These are phyloP conservation scores for Panellus pusillus DNA, from an alignment of 768 basidiomycete genomes.

Conservation along the genomic window DNA sequence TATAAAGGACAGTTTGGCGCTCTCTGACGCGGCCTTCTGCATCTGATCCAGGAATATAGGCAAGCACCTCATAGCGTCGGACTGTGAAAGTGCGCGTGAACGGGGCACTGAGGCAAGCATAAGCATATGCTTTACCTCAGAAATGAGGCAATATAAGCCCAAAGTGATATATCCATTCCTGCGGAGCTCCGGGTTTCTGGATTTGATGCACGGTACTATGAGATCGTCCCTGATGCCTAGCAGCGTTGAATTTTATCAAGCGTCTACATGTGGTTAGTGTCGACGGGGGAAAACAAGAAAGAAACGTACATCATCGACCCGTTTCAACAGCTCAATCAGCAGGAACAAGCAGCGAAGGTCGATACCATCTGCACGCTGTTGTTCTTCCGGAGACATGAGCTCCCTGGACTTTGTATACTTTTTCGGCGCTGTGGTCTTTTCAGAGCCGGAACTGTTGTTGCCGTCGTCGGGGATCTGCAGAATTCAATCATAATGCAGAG, in stretches of 20 bases:
- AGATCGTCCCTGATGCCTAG: conserved; percentile 75
- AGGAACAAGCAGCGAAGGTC: conserved; percentile 76
- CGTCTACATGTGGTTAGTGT: conserved; percentile 38
- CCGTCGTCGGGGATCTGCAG: conserved; percentile 18
- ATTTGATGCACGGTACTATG: conserved; percentile 82
- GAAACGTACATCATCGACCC: conserved; percentile 73
- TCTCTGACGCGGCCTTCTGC: conserved; percentile 49
- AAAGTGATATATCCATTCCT: conserved; percentile 69
- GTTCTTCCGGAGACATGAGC: conserved; percentile 61
- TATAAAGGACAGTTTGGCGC: conserved; percentile 68
- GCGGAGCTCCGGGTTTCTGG: conserved; percentile 66
- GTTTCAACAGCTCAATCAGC: conserved; percentile 82
- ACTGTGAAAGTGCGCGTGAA: neutral
- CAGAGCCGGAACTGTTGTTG: conserved; percentile 27
- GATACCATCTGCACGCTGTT: conserved; percentile 54
- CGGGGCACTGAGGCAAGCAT: conserved; percentile 34
- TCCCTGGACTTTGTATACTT: conserved; percentile 32
- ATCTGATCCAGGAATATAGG: conserved; percentile 5
- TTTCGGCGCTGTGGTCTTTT: conserved; percentile 27
- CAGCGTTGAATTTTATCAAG: conserved; percentile 70
- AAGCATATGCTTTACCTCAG: conserved; percentile 41
- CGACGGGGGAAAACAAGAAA: neutral
- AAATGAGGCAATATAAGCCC: conserved; percentile 76
- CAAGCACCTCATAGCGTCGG: neutral
- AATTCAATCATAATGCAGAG: neutral